These are phyloP conservation scores for Monosporascus sp. DNA, from an alignment of 2,329 filamentous ascomycete genomes.

Conservation along the genomic window DNA sequence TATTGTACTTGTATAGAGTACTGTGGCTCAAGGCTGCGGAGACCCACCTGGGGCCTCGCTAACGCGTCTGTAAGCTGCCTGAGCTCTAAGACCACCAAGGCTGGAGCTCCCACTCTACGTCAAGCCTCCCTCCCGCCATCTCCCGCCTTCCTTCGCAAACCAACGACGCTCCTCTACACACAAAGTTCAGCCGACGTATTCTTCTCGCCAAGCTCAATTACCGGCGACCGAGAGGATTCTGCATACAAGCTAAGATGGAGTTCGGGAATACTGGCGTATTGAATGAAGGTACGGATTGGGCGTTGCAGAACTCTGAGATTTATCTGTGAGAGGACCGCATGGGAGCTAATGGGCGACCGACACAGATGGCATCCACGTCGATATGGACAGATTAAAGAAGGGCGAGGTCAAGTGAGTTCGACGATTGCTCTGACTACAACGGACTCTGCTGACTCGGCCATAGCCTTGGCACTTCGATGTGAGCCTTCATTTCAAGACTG, in stretches of 20 bases:
- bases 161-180: not conserved
- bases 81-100: conserved; percentile 1
- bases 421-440: conserved; percentile 20
- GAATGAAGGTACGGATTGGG: conserved; percentile 51
- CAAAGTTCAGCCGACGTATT: not conserved
- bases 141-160: not conserved
- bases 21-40: not conserved
- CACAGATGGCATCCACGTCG: conserved; percentile 95
- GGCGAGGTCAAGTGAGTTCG: conserved; percentile 90
- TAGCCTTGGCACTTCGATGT: conserved; percentile 97
- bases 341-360: conserved; percentile 16
- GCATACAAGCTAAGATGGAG: conserved; percentile 45
- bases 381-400: conserved; percentile 98
- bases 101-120: conserved; percentile 2
- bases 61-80: conserved; percentile 9
- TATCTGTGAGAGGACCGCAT: conserved; percentile 14
- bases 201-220: not conserved
- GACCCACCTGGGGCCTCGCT: not conserved
- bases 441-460: conserved; percentile 16
- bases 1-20: too few relatives aligned
- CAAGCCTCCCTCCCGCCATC: not conserved
- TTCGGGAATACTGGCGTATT: conserved; percentile 58
- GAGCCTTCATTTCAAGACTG: conserved; percentile 31
- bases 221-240: not conserved
- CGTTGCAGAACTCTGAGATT: conserved; percentile 9